Conservation (phyloP, 2,329 filamentous ascomycete genomes). For the Talaromyces funiculosus region DNA sequence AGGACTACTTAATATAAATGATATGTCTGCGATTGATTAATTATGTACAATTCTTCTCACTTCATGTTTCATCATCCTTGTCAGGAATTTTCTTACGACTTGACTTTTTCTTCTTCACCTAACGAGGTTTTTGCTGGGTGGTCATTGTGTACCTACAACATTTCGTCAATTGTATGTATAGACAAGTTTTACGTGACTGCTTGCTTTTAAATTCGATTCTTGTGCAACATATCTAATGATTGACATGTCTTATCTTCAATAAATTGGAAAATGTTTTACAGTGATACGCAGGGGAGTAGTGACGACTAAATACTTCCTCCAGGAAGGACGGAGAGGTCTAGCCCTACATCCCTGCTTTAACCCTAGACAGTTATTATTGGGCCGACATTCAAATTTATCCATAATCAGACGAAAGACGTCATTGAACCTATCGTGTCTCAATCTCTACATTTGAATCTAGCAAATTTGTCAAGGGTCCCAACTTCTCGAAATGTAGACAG, state of each 20-base stretch:
- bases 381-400: not conserved
- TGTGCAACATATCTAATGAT: conserved; percentile 7
- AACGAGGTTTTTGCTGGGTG: not conserved
- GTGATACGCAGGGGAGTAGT: not conserved
- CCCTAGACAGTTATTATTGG: not conserved
- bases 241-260: not conserved
- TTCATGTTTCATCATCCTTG: conserved; percentile 1
- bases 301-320: not conserved
- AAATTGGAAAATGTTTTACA: not conserved
- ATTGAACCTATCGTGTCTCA: not conserved
- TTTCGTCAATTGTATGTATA: not conserved
- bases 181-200: not conserved
- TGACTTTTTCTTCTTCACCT: not conserved
- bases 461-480: too few species aligned
- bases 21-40: conserved; percentile 8
- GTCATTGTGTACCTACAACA: not conserved
- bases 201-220: conserved; percentile 2
- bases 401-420: not conserved
- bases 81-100: not conserved
- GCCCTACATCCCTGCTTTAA: conserved; percentile 3
- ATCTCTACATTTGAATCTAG: too few species aligned
- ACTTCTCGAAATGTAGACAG: not conserved
- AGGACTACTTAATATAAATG: not conserved
- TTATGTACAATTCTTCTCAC: conserved; percentile 7
- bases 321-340: not conserved